phyloP scores from a whole-genome alignment of 1,284 basidiomycete species.

The Trichosporon ovoides region DNA sequence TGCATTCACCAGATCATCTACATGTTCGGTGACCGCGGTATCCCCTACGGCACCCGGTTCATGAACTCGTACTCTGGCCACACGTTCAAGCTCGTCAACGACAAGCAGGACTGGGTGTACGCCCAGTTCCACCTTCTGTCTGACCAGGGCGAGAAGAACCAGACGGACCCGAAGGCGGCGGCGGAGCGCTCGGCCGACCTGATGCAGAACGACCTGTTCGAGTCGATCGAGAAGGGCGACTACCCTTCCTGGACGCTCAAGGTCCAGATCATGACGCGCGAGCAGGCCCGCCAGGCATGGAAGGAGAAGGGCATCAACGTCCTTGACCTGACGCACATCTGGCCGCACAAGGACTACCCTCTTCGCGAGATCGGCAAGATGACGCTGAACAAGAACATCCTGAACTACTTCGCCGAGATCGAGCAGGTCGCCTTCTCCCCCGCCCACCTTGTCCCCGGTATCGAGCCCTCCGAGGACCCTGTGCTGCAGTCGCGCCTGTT shows the following conservation, averaged over 20 bases:
- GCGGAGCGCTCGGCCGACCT: slow-evolving; percentile 66
- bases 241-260: slow-evolving; percentile 45
- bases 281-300: slow-evolving; percentile 83
- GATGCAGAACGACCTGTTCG: slow-evolving; percentile 67
- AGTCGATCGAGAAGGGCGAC: slow-evolving; percentile 67
- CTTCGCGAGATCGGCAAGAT: slow-evolving; percentile 78
- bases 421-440: slow-evolving; percentile 65
- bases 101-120: slow-evolving; percentile 74
- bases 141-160: slow-evolving; percentile 67
- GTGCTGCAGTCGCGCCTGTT: slow-evolving; percentile 88
- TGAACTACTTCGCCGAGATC: slow-evolving; percentile 59
- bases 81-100: slow-evolving; percentile 83
- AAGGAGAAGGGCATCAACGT: slow-evolving; percentile 44
- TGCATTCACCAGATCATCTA: slow-evolving; percentile 71
- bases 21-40: slow-evolving; percentile 67
- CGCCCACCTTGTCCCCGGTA: slow-evolving; percentile 75
- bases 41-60: slow-evolving; percentile 64
- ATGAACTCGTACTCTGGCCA: slow-evolving; percentile 90
- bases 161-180: slow-evolving; percentile 45
- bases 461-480: slow-evolving; percentile 83
- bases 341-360: slow-evolving; percentile 80
- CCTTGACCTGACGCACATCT: slow-evolving; percentile 85
- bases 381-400: slow-evolving; percentile 70
- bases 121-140: slow-evolving; percentile 72
- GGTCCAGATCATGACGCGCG: slow-evolving; percentile 76